Evolutionary conservation across 768 basidiomycete species (phyloP).

Genomic region (Pleurotus ostreatus): DNA sequence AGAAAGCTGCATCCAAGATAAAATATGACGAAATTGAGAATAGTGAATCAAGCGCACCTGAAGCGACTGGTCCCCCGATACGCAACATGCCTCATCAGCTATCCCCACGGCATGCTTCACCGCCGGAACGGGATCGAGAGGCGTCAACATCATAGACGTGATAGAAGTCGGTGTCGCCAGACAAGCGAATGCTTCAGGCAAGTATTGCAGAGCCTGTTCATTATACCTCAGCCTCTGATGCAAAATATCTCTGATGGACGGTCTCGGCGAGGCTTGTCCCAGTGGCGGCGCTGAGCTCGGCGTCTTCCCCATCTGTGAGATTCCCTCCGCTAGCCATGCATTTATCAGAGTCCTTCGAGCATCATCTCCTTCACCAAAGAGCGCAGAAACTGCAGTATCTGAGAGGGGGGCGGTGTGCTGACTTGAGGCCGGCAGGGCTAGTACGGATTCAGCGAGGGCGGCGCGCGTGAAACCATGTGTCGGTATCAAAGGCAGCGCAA

Average conservation of each 20-base stretch:
- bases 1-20: conserved; percentile 37
- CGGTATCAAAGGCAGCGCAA: conserved; percentile 59
- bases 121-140: conserved; percentile 57
- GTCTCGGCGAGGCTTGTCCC: background rate
- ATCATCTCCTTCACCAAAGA: conserved; percentile 69
- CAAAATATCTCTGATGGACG: conserved; percentile 48
- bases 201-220: conserved; percentile 56
- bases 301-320: conserved; percentile 41
- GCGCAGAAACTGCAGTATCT: conserved; percentile 63
- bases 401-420: conserved; percentile 58
- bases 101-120: conserved; percentile 56
- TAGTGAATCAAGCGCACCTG: conserved; percentile 41
- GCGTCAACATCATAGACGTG: conserved; percentile 29
- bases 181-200: conserved; percentile 79
- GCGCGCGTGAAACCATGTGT: conserved; percentile 74
- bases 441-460: conserved; percentile 61
- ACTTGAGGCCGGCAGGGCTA: conserved; percentile 37
- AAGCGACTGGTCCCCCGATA: conserved; percentile 47
- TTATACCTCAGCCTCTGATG: conserved; percentile 58
- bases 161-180: conserved; percentile 47
- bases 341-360: conserved; percentile 60
- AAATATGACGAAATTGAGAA: background rate
- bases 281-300: background rate
- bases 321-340: conserved; percentile 74
- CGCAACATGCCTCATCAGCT: conserved; percentile 68